Base-by-base conservation (phyloP, 768 basidiomycete species). In the Pulveroboletus sp. region DNA sequence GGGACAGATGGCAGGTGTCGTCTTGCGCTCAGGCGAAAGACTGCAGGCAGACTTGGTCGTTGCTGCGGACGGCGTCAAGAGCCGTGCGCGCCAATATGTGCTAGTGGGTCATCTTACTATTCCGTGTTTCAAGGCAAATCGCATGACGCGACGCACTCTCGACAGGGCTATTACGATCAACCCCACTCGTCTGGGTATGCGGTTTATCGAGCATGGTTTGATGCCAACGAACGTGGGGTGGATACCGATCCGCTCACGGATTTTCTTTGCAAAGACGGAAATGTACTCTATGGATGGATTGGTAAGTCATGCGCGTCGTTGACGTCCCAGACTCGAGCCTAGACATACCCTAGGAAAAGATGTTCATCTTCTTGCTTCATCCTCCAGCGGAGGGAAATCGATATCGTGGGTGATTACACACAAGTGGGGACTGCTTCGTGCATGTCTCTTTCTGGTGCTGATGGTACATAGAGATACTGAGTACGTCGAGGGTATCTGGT, bases 151-250 rank as follows among this genome's bases (percentile, higher is more conserved):
- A 43, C 18, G 8, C 15, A 17, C 47, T 21, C 32, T 32, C 28
- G 31, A 39, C 50, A 68, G 64, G 64, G 59, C 10, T 57, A 57
- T 39, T 18, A 48, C 17, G 66, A 69, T 43, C 63, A 51, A 30
- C 62, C 61, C 0, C 55, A 50, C 44, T 39, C 64, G 21, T 66
- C 64, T 10, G 60, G 64, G 10, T 66, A 64, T 37, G 66, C 62
- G 6, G 57, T 68, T 32, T 66, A 58, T 43, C 60, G 61, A 14
- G 60, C 66, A 8, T 65, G 61, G 58, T 69, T 66, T 36, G 54
- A 60, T 21, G 57, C 62, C 26, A 40, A 53, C 28, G 59, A 61
- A 39, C 50, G 44, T 31, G 62, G 61, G 12, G 46, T 60, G 17
- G 60, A 56, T 33, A 48, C 41, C 31, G 59, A 68, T 50, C 63